A percentile compares a stretch with the other conserved stretches of the same genome.
Conservation (phyloP, 306 rosid genomes). For the Ammopiptanthus mongolicus region DNA sequence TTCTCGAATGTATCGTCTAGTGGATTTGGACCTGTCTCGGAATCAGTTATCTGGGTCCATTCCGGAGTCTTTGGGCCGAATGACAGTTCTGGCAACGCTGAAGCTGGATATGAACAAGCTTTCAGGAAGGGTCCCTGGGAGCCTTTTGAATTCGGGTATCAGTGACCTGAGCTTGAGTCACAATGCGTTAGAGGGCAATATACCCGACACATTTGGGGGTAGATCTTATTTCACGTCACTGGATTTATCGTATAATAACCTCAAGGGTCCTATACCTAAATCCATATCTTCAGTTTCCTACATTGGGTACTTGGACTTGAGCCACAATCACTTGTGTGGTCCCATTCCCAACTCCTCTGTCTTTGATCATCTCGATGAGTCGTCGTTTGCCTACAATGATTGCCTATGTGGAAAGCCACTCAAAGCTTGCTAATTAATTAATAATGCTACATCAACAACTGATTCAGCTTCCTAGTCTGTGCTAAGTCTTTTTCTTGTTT, state of each 20-base stretch:
- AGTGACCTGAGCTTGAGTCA: slow-evolving; percentile 54
- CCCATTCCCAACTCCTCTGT: slow-evolving; percentile 47
- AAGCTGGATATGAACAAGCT: slow-evolving; percentile 58
- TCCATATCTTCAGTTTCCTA: slow-evolving; percentile 48
- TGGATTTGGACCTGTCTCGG: slow-evolving; percentile 67
- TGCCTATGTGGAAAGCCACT: slow-evolving; percentile 89
- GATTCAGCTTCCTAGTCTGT: not conserved
- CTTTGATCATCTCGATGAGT: slow-evolving; percentile 54
- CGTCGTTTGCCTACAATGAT: slow-evolving; percentile 60
- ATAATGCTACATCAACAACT: not conserved
- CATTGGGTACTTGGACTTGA: slow-evolving; percentile 70
- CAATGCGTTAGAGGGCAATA: slow-evolving; percentile 36
- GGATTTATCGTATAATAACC: slow-evolving; percentile 54
- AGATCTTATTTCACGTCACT: slow-evolving; percentile 57
- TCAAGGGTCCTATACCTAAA: slow-evolving; percentile 54
- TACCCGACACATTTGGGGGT: slow-evolving; percentile 54
- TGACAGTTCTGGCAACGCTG: slow-evolving; percentile 54
- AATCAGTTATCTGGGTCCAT: slow-evolving; percentile 55
- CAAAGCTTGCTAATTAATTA: slow-evolving; percentile 48
- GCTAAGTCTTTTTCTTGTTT: not conserved
- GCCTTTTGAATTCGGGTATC: slow-evolving; percentile 43
- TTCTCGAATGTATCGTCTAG: slow-evolving; percentile 48
- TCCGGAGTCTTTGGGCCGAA: slow-evolving; percentile 48
- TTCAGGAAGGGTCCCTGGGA: slow-evolving; percentile 44
- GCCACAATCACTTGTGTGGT: slow-evolving; percentile 80